A percentile compares a stretch with the other conserved stretches of the same genome.
Conservation (phyloP, 2,329 filamentous ascomycete genomes). For the Dendrostoma leiphaemia region DNA sequence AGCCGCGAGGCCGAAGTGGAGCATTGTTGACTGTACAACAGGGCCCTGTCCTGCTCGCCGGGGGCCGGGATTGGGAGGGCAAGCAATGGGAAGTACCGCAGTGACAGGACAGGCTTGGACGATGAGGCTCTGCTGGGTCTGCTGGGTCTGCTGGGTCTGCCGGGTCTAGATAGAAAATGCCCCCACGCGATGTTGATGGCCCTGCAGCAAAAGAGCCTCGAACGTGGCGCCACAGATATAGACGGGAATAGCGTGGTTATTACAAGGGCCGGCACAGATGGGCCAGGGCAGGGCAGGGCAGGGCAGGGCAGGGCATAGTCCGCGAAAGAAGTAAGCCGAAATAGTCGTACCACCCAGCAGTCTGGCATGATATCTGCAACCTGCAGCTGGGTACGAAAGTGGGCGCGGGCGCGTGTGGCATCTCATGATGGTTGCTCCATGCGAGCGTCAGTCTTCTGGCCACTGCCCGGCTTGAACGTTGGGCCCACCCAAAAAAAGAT, state of each 20-base stretch:
- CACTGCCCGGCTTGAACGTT: background rate
- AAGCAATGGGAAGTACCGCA: background rate
- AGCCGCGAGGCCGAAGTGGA: background rate
- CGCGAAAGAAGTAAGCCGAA: background rate
- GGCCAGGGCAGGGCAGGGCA: too few relatives aligned
- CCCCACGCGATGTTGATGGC: too few relatives aligned
- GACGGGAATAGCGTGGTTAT: background rate
- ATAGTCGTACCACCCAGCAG: background rate
- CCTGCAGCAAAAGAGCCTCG: background rate
- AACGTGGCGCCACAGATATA: background rate
- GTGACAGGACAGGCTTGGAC: background rate
- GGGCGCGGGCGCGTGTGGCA: background rate
- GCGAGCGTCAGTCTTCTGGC: background rate
- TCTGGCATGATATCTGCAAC: slow-evolving; percentile 2
- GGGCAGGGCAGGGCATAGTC: too few relatives aligned
- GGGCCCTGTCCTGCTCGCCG: background rate
- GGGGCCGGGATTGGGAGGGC: background rate
- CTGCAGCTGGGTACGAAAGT: background rate
- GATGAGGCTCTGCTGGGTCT: background rate
- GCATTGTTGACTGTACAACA: too few relatives aligned
- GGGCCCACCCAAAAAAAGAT: slow-evolving; percentile 1
- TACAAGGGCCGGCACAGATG: too few relatives aligned
- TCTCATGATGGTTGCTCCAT: background rate
- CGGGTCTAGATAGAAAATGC: too few relatives aligned
- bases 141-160: too few relatives aligned